phyloP scores from a whole-genome alignment of 352 stramenopile species.

The Peronospora belbahrii region DNA sequence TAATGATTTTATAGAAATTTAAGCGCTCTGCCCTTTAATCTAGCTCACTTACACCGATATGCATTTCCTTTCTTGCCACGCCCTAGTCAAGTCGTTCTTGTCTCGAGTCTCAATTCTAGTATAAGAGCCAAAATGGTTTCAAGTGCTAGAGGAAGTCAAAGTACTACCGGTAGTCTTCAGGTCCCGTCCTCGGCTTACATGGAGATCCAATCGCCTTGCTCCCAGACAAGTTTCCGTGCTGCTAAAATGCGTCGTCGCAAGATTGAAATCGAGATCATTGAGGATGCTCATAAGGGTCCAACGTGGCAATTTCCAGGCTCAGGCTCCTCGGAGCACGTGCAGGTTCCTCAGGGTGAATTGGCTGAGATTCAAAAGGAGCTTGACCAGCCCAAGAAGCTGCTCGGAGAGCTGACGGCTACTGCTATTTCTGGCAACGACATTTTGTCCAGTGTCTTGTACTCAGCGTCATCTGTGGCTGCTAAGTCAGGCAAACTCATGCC shows the following conservation, averaged over 20 bases:
- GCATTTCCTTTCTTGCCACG: constrained; percentile 14
- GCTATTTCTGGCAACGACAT: constrained; percentile 88
- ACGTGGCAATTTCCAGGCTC: constrained; percentile 38
- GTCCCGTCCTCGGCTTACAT: constrained; percentile 18
- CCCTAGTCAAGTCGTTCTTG: neutral
- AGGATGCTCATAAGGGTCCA: constrained; percentile 20
- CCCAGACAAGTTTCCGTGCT: constrained; percentile 8
- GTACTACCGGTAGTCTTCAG: constrained; percentile 7
- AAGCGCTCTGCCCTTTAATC: constrained; percentile 8
- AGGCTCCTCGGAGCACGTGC: constrained; percentile 28
- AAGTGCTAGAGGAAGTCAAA: constrained; percentile 12
- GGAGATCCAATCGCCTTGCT: constrained; percentile 18
- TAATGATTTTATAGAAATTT: constrained; percentile 3
- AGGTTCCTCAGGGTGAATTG: constrained; percentile 28
- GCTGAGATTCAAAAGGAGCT: constrained; percentile 29
- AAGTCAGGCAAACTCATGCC: constrained; percentile 73
- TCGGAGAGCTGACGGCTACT: constrained; percentile 67
- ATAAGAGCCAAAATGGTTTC: neutral
- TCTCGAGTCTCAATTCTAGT: no score
- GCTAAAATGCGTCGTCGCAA: constrained; percentile 33
- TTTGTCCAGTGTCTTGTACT: constrained; percentile 77
- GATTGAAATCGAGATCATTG: constrained; percentile 42
- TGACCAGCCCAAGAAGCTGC: constrained; percentile 23
- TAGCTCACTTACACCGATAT: neutral
- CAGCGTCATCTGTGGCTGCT: constrained; percentile 27